A percentile compares a stretch with the other conserved stretches of the same genome.
phyloP scores from a whole-genome alignment of 129 eudicot species.

The Saposhnikovia divaricata region DNA sequence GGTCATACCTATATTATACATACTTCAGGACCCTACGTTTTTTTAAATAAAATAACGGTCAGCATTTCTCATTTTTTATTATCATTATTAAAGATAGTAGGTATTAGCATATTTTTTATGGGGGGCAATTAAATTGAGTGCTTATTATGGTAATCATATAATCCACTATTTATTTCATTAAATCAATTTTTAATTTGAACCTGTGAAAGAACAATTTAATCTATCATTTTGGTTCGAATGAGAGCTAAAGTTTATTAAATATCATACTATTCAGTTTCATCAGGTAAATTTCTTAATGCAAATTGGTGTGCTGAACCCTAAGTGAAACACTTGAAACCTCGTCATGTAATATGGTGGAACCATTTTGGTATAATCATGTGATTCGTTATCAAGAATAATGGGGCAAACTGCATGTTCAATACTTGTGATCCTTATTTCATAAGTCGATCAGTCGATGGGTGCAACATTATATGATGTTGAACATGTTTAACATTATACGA shows the following conservation, averaged over 20 bases:
- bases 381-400: background rate
- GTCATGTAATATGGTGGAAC: too few species aligned
- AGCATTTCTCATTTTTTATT: too few species aligned
- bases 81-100: background rate
- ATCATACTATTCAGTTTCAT: background rate
- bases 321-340: too few species aligned
- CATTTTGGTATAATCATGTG: background rate
- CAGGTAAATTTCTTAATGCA: background rate
- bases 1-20: background rate
- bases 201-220: background rate
- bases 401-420: background rate
- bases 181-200: background rate
- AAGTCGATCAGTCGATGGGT: background rate
- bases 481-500: background rate
- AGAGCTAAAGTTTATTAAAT: background rate
- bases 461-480: background rate
- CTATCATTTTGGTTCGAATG: background rate
- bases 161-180: too few species aligned
- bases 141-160: background rate
- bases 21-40: background rate
- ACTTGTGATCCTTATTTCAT: background rate
- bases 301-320: too few species aligned
- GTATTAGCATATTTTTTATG: background rate
- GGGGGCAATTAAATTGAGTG: background rate
- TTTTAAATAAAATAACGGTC: background rate